Evolutionary conservation across 179 eudicot genomes (phyloP).

Genomic region (Nepenthes alata): DNA sequence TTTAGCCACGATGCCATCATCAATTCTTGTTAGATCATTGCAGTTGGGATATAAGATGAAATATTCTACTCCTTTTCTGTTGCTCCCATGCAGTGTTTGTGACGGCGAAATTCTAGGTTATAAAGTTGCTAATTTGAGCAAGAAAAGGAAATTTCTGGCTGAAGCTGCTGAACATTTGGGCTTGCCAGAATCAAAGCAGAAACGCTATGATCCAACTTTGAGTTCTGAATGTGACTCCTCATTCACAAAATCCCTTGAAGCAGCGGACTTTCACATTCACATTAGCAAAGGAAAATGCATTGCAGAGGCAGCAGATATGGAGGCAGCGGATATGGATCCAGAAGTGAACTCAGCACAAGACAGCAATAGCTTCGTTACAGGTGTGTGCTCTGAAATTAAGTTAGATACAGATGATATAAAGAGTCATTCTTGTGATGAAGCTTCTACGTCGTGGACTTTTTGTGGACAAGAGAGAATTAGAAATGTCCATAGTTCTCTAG

Average conservation of each 20-base stretch:
- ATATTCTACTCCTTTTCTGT: no score
- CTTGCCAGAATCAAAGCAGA: constrained; percentile 2
- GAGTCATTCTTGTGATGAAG: neutral
- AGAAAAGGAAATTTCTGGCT: constrained; percentile 8
- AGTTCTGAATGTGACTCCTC: neutral
- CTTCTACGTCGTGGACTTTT: neutral
- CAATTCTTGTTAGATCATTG: no score
- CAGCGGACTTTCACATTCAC: no score
- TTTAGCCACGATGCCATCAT: no score
- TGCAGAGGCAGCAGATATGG: no score
- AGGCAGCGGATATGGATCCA: neutral
- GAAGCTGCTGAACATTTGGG: constrained; percentile 1
- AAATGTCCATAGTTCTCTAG: neutral
- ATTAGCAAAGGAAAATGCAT: no score
- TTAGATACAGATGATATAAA: neutral
- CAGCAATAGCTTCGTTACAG: constrained; percentile 4
- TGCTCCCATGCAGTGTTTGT: neutral
- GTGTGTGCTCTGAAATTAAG: constrained; percentile 2
- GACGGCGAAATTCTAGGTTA: neutral
- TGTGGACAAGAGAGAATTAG: neutral
- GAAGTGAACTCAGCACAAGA: constrained; percentile 6
- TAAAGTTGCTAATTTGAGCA: neutral
- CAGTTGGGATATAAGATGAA: no score
- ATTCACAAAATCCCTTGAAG: neutral
- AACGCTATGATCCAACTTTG: neutral